Evolutionary conservation across 2,329 filamentous ascomycete genomes (phyloP), one percentile per base, ranked within the genome.

Genomic region (Aspergillaceae sp.): DNA sequence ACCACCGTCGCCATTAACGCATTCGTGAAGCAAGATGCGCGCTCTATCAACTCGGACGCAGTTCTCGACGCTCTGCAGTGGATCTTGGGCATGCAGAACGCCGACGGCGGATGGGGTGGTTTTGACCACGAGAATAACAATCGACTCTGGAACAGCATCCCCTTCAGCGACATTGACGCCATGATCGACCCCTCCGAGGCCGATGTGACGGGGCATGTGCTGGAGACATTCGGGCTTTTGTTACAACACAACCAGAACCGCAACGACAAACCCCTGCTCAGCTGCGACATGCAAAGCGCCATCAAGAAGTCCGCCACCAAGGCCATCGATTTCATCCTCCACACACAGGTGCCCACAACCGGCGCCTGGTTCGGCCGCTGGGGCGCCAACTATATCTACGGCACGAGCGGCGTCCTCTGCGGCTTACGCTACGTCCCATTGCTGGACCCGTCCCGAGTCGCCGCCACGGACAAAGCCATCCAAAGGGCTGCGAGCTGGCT

Each of bases 61-160:
- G 47, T 60, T 1, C 8, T 50, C 3, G 19, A 26, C 3, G 57
- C 59, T 3, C 34, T 46, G 0, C 46, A 48, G 4, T 67, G 64
- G 63, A 51, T 66, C 4, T 44, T 63, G 1, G 62, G 60, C 2
- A 68, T 68, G 63, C 64, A 68, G 37, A 65, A 64, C 45, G n/a
- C 35, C 1, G 65, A 68, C 43, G 64, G 64, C 30, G 66, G 65
- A 0, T 69, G 63, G 64, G 64, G 45, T 2, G 60, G 60, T 4
- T 68, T 69, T 40, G 66, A 68, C 42, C 30, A 48, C 3, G 53
- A 64, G 4, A 68, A 67, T 43, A 51, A 67, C 45, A 52, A 55
- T 29, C 44, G 58, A 1, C 67, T 56, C 29, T 48, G 68, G 4
- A 64, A 69, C 38, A 58, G 58, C 19, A 61, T 65, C 29, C 64